Evolutionary conservation across 192 early-diverging fungal genomes (phyloP).

Genomic region (Backusella tarrabulga): DNA sequence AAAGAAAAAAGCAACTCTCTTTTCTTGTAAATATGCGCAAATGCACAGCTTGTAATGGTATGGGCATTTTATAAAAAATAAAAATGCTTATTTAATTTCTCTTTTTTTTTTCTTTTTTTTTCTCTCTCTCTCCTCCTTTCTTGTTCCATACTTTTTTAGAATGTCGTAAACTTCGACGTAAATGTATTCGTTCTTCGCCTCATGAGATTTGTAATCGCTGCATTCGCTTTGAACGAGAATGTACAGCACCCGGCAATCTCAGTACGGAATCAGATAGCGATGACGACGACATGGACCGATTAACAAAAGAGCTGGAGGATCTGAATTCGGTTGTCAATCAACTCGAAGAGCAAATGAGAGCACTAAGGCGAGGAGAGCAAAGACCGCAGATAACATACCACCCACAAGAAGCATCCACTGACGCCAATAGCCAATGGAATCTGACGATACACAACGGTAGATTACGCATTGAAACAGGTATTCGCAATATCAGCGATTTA

Average conservation of each 20-base stretch:
- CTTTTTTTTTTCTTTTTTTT: background rate
- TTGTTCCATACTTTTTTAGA: background rate
- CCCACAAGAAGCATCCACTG: background rate
- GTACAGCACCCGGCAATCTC: background rate
- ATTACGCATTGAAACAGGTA: background rate
- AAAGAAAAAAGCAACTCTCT: background rate
- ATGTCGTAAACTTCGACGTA: slow-evolving; percentile 2
- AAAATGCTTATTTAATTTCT: background rate
- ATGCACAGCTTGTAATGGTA: background rate
- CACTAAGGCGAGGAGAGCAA: background rate
- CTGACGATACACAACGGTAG: background rate
- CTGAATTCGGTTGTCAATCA: background rate
- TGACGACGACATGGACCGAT: background rate
- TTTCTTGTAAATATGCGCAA: background rate
- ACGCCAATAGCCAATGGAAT: background rate
- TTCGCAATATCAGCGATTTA: background rate
- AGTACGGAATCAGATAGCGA: background rate
- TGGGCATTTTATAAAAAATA: background rate
- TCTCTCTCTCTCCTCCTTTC: background rate
- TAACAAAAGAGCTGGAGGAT: background rate
- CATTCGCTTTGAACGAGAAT: background rate
- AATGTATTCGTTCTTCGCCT: background rate
- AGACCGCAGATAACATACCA: background rate
- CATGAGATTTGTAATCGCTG: background rate
- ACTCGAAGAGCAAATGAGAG: background rate